Percentiles rank a stretch among this genome's conserved stretches.
Conservation (phyloP, 1,284 basidiomycete species). For the Sphaerobolus stellatus region DNA sequence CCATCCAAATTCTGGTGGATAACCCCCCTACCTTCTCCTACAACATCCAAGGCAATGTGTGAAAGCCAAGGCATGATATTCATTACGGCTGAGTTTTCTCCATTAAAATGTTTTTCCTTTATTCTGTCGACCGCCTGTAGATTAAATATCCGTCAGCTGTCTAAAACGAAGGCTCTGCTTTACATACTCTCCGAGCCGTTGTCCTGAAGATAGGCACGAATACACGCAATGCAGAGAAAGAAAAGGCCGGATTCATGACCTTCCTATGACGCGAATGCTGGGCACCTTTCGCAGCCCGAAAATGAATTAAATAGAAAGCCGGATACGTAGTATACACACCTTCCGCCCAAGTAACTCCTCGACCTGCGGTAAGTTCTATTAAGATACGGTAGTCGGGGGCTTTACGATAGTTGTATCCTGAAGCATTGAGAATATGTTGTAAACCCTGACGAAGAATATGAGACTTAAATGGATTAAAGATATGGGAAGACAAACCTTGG, state of each 20-base stretch:
- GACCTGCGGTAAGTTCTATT: constrained; percentile 22
- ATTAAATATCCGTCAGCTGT: not conserved
- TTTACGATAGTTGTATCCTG: not conserved
- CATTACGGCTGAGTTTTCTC: no score
- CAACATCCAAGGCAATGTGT: no score
- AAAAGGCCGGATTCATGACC: constrained; percentile 31
- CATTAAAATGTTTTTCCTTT: no score
- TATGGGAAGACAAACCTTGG: not conserved
- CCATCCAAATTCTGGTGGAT: not conserved
- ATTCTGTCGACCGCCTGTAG: no score
- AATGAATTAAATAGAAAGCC: constrained; percentile 16
- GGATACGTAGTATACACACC: constrained; percentile 31
- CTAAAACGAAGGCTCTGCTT: not conserved
- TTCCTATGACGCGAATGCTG: constrained; percentile 27
- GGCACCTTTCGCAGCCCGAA: constrained; percentile 12
- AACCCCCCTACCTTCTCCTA: no score
- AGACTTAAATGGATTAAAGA: not conserved
- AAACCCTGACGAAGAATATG: not conserved
- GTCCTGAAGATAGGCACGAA: constrained; percentile 15
- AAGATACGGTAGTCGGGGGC: not conserved
- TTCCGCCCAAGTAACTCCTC: constrained; percentile 36
- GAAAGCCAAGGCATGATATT: no score
- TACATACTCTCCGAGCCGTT: constrained; percentile 14
- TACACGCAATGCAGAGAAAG: constrained; percentile 12
- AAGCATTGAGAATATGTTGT: not conserved